Evolutionary conservation across 495 filamentous ascomycete genomes (phyloP).

Genomic region (Xylaria grammica): DNA sequence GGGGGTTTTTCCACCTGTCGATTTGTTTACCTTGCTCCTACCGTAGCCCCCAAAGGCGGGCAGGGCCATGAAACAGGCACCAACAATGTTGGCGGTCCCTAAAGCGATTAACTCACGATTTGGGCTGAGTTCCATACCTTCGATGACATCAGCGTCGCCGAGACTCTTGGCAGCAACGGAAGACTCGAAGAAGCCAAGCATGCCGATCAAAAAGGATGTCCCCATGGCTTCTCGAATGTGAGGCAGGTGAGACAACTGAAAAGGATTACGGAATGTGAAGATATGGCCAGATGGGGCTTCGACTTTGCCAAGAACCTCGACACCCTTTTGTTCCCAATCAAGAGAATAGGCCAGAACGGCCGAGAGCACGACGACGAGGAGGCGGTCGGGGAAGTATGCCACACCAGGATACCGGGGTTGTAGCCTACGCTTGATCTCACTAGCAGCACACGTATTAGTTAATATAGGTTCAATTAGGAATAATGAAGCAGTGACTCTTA

Average conservation of each 20-base stretch:
- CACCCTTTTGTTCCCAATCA: slow-evolving; percentile 78
- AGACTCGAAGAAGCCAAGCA: slow-evolving; percentile 97
- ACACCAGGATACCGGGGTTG: slow-evolving; percentile 81
- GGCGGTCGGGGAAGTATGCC: slow-evolving; percentile 91
- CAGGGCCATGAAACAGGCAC: slow-evolving; percentile 88
- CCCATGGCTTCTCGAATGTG: slow-evolving; percentile 87
- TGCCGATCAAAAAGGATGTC: slow-evolving; percentile 90
- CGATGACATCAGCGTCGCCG: slow-evolving; percentile 67
- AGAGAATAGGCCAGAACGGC: slow-evolving; percentile 80
- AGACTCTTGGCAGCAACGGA: slow-evolving; percentile 96
- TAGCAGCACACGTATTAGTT: slow-evolving; percentile 37
- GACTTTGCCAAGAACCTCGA: slow-evolving; percentile 83
- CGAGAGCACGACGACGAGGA: slow-evolving; percentile 86
- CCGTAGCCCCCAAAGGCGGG: slow-evolving; percentile 97
- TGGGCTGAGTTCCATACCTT: slow-evolving; percentile 80
- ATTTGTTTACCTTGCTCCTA: slow-evolving; percentile 90
- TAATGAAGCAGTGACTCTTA: slow-evolving; percentile 30
- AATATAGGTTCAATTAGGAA: not conserved
- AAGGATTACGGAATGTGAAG: slow-evolving; percentile 87
- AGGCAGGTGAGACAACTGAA: slow-evolving; percentile 72
- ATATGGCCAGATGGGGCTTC: slow-evolving; percentile 67
- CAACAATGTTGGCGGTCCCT: slow-evolving; percentile 85
- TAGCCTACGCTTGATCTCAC: slow-evolving; percentile 80
- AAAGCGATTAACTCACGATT: slow-evolving; percentile 95
- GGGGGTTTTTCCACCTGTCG: slow-evolving; percentile 88